Evolutionary conservation across 2,329 filamentous ascomycete species (phyloP), one percentile per base, ranked within the genome.

Genomic region (Fusarium sp.): DNA sequence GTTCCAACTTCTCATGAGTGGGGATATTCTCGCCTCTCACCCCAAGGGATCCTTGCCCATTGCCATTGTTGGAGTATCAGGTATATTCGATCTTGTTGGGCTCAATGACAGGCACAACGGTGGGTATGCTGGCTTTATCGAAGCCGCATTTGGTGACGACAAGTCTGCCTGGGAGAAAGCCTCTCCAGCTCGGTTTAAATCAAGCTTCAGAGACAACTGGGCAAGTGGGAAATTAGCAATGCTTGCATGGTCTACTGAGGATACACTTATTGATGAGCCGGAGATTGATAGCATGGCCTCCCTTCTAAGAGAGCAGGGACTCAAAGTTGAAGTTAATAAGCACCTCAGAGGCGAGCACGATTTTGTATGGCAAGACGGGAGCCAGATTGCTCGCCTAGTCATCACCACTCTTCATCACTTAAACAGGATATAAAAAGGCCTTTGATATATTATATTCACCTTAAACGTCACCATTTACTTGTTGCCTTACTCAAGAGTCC

Each of bases 31-130:
- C 24, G 75, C 66, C 55, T 66, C 62, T 56, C 63, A 54, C 55
- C 74, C 48, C 32, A 66, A 80, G 14, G 78, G 84, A 8, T 81
- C 79, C 11, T 78, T 84, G 24, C 90, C 90, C 0, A 77, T 82
- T 6, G 88, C 86, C 8, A 81, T 93, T n/a, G 78, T 93, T 9
- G 87, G 90, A 39, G 81, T 93, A 26, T 88, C 88, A 62, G 92
- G 92, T 2, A 89, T 94, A 28, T 94, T 93, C 80, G 89, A 92
- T 77, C 80, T 94, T 15, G 84, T 84, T 13, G 85, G 85, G 1
- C 81, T 94, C 26, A 82, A 86, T 32, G 80, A 83, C 52, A 83
- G 86, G 13, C 83, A 87, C 41, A 79, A 78, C 24, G 83, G 82
- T 11, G 79, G 77, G 34, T 94, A 94, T 78, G 78, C 82, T 11